These are phyloP conservation scores for Pseudocercospora macadamiae DNA, from an alignment of 2,329 filamentous ascomycete species.

Conservation along the genomic window DNA sequence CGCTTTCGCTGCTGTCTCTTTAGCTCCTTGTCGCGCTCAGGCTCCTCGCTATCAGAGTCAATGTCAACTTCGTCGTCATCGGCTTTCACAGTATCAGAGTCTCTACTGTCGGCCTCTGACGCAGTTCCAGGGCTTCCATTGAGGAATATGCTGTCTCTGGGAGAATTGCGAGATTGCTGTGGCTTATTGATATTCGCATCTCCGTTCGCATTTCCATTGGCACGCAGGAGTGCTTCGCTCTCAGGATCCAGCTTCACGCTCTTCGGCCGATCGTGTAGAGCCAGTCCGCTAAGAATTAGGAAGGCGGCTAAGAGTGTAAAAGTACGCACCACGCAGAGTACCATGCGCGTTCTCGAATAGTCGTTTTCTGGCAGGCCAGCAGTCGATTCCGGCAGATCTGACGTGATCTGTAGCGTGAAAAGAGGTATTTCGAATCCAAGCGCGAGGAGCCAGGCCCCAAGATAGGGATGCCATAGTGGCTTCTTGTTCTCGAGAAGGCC, in stretches of 20 bases:
- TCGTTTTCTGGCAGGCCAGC: slow-evolving; percentile 12
- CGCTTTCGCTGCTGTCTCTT: slow-evolving; percentile 59
- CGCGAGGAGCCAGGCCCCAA: slow-evolving; percentile 31
- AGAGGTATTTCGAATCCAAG: slow-evolving; percentile 29
- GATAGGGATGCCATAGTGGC: slow-evolving; percentile 36
- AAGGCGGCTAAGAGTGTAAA: slow-evolving; percentile 20
- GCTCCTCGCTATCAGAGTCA: slow-evolving; percentile 56
- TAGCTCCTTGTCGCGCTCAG: slow-evolving; percentile 60
- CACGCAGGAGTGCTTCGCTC: slow-evolving; percentile 31
- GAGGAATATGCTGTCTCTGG: slow-evolving; percentile 10
- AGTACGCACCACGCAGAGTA: slow-evolving; percentile 24
- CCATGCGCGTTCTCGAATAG: slow-evolving; percentile 17
- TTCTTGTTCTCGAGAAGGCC: slow-evolving; percentile 30
- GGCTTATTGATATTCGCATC: slow-evolving; percentile 24
- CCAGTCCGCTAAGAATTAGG: slow-evolving; percentile 19
- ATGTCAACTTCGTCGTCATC: slow-evolving; percentile 25
- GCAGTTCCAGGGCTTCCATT: slow-evolving; percentile 3
- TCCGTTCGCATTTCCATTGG: slow-evolving; percentile 1
- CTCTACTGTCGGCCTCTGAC: slow-evolving; percentile 1
- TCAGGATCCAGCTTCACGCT: slow-evolving; percentile 25
- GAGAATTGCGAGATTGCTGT: slow-evolving; percentile 1
- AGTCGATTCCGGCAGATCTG: slow-evolving; percentile 5
- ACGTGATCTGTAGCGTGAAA: slow-evolving; percentile 21
- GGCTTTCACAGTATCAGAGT: slow-evolving; percentile 13
- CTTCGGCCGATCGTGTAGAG: slow-evolving; percentile 22